Evolutionary conservation across 2,329 filamentous ascomycete species (phyloP).

Genomic region (Verticillium alfalfae): DNA sequence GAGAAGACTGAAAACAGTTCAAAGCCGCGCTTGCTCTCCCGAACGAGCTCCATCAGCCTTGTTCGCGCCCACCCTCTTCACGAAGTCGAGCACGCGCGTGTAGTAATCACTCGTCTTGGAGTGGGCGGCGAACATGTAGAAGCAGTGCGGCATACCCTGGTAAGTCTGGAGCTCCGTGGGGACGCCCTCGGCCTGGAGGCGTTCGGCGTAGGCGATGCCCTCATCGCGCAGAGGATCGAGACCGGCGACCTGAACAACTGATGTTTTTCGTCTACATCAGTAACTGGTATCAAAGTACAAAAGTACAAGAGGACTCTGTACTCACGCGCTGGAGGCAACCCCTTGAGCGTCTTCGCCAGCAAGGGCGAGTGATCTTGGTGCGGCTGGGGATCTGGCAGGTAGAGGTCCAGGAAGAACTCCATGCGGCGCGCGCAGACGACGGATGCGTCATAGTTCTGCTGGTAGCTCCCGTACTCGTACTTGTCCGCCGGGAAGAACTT

Average conservation of each 20-base stretch:
- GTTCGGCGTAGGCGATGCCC: slow-evolving; percentile 29
- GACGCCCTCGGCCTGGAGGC: slow-evolving; percentile 22
- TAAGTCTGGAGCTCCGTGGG: slow-evolving; percentile 24
- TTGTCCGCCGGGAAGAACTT: slow-evolving; percentile 23
- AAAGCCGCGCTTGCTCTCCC: background rate
- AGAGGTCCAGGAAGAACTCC: slow-evolving; percentile 28
- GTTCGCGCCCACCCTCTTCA: slow-evolving; percentile 6
- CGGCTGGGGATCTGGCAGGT: slow-evolving; percentile 19
- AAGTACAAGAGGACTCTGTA: background rate
- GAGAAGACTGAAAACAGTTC: background rate
- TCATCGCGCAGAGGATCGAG: slow-evolving; percentile 30
- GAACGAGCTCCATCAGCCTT: background rate
- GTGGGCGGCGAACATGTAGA: slow-evolving; percentile 15
- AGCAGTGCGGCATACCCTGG: slow-evolving; percentile 28
- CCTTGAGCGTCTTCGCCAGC: slow-evolving; percentile 21
- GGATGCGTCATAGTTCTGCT: slow-evolving; percentile 23
- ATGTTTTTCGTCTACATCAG: background rate
- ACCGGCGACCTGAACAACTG: slow-evolving; percentile 28
- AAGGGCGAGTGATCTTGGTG: slow-evolving; percentile 24
- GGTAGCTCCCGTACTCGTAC: slow-evolving; percentile 28
- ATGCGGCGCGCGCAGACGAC: slow-evolving; percentile 20
- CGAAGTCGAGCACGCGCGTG: slow-evolving; percentile 9
- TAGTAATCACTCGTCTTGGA: slow-evolving; percentile 13
- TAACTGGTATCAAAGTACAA: background rate
- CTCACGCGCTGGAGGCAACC: slow-evolving; percentile 26